These are phyloP conservation scores for Petunia axillaris DNA, from an alignment of 257 asterid genomes.

Conservation along the genomic window DNA sequence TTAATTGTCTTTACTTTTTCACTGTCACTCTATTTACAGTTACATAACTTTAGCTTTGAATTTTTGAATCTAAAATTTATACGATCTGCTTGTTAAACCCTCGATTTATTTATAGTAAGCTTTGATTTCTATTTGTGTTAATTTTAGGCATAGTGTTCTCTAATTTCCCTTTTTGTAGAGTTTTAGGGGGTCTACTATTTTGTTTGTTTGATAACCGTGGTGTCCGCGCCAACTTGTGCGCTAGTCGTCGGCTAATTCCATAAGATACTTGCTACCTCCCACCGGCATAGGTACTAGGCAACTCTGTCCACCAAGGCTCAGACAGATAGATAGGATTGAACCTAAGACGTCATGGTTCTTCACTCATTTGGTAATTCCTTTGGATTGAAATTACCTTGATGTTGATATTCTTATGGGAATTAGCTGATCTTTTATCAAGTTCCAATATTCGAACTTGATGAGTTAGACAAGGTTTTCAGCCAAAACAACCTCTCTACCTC, in stretches of 20 bases:
- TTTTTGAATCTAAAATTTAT: constrained; percentile 49
- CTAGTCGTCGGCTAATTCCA: too few species aligned
- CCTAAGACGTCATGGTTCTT: too few species aligned
- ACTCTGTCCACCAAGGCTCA: too few species aligned
- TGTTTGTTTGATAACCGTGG: too few species aligned
- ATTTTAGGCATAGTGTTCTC: neutral
- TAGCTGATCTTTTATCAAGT: neutral
- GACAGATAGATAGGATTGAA: too few species aligned
- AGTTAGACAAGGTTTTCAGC: neutral
- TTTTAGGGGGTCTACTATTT: neutral
- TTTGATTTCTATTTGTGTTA: neutral
- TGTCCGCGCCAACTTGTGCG: too few species aligned
- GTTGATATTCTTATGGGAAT: neutral
- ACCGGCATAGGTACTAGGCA: too few species aligned
- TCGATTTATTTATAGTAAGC: constrained; percentile 13
- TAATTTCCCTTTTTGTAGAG: neutral
- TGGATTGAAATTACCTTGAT: neutral
- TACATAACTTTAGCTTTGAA: constrained; percentile 37
- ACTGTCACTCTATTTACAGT: constrained; percentile 41
- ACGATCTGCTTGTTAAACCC: constrained; percentile 34
- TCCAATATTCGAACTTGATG: neutral
- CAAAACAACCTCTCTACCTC: too few species aligned
- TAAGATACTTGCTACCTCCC: too few species aligned
- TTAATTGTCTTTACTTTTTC: neutral
- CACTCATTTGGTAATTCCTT: too few species aligned